Percentiles rank a stretch among this genome's conserved stretches.
Evolutionary conservation across 805 yeast species (phyloP).

Genomic region (Yarrowia sp.): DNA sequence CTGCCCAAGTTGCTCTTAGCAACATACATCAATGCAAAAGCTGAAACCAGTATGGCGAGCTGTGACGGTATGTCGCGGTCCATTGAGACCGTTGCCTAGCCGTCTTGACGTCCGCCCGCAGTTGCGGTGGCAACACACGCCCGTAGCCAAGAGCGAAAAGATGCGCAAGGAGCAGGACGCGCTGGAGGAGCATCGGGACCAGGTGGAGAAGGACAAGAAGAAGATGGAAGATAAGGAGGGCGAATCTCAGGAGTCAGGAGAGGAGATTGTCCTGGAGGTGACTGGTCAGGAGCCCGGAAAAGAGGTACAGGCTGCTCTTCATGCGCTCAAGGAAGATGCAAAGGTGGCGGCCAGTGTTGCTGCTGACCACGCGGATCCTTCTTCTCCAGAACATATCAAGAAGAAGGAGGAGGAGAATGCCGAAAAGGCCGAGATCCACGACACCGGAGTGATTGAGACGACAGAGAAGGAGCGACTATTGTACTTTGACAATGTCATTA

Average conservation of each 20-base stretch:
- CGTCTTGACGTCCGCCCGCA: not conserved
- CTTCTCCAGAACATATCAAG: slow-evolving; percentile 20
- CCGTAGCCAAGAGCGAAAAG: slow-evolving; percentile 16
- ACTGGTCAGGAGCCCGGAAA: not conserved
- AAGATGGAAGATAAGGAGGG: not conserved
- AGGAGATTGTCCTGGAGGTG: not conserved
- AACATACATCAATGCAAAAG: not conserved
- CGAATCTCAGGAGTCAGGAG: not conserved
- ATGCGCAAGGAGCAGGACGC: slow-evolving; percentile 16
- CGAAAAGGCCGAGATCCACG: slow-evolving; percentile 21
- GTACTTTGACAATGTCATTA: slow-evolving; percentile 52
- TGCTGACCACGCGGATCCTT: not conserved
- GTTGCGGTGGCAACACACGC: slow-evolving; percentile 10
- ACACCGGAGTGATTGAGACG: slow-evolving; percentile 34
- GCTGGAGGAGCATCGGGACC: slow-evolving; percentile 19
- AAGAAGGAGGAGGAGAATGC: slow-evolving; percentile 27
- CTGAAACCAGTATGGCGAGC: not conserved
- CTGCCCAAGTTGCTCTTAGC: too few relatives aligned
- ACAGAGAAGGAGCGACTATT: slow-evolving; percentile 38
- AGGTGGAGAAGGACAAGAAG: not conserved
- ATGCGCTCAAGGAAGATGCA: not conserved
- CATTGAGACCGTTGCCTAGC: slow-evolving; percentile 3
- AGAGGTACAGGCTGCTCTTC: not conserved
- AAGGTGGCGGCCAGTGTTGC: not conserved
- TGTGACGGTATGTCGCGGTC: not conserved